Evolutionary conservation across 1,284 basidiomycete species (phyloP), one percentile per base, ranked within the genome.

Genomic region (Sanghuangporus sanghuang): DNA sequence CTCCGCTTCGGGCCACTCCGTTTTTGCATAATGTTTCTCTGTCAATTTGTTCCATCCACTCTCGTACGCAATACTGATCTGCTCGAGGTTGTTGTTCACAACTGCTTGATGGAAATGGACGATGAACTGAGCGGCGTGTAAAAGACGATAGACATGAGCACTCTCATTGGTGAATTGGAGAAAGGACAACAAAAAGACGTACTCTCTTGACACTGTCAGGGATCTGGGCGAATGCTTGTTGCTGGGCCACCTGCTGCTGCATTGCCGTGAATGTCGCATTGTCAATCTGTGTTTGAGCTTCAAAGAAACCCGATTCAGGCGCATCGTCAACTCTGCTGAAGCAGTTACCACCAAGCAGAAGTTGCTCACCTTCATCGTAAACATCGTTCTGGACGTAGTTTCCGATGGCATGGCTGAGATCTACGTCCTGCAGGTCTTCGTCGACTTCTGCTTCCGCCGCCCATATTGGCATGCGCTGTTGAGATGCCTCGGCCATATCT

Each of bases 1-100:
- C 78, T 98, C 96, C 16, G 95, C 95, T 75, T 98, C 95, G 5
- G 96, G 96, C 96, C 96, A 98, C 75, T 99, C 96, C 12, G 88
- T 89, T 74, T 92, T 93, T 11, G 93, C 77, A 74, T 97, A 98
- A 80, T 92, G 96, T 78, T 96, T 95, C 79, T 97, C 92, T 1
- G 96, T 97, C 72, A 96, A 85, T 67, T 93, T 90, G 77, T 95
- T 98, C 96, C 96, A 98, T 32, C 94, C 95, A 66, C 89, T 92
- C 78, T 97, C 95, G 72, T 98, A 98, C 65, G 95, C 93, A 46
- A 89, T 84, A 16, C 90, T 93, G 70, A 97, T 96, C 71, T 95
- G 92, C 1, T 87, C 80, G 4, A 95, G 83, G 74, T 96, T 94
- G 73, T 95, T 94, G 57, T 93, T 87, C 52, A 92, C 77, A 18